A percentile compares a stretch with the other conserved stretches of the same genome.
These are phyloP conservation scores for Candida multigemmis DNA, from an alignment of 805 yeast genomes.

Conservation along the genomic window DNA sequence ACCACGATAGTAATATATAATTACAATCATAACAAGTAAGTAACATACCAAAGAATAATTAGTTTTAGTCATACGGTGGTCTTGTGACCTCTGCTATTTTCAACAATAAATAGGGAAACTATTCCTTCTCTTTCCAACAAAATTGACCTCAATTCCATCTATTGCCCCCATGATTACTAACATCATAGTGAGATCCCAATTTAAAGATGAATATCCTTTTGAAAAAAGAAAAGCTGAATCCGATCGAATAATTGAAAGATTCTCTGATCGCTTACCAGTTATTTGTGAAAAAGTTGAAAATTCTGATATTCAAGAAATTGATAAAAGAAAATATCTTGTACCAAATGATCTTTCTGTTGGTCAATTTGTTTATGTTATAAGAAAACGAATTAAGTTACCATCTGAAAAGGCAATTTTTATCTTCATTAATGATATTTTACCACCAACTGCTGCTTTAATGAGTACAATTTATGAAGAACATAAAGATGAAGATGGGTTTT, in stretches of 20 bases:
- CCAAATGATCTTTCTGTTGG: conserved; percentile 96
- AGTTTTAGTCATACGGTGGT: no score
- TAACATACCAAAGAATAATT: no score
- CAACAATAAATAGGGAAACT: no score
- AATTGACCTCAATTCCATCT: no score
- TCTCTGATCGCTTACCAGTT: conserved; percentile 88
- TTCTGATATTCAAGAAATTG: conserved; percentile 92
- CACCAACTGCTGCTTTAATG: conserved; percentile 97
- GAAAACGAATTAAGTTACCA: conserved; percentile 92
- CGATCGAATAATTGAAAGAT: conserved; percentile 79
- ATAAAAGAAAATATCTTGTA: conserved; percentile 92
- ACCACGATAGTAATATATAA: no score
- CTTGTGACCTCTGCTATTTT: no score
- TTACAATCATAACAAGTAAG: no score
- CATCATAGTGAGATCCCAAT: conserved; percentile 73
- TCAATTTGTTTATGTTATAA: conserved; percentile 94
- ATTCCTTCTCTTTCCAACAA: no score
- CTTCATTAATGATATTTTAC: conserved; percentile 92
- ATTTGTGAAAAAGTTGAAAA: conserved; percentile 97
- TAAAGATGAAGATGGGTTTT: conserved; percentile 95
- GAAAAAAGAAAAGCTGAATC: conserved; percentile 95
- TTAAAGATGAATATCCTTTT: conserved; percentile 92
- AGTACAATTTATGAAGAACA: conserved; percentile 92
- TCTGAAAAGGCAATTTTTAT: conserved; percentile 97
- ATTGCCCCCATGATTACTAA: no score